A percentile compares a stretch with the other conserved stretches of the same genome.
Conservation (phyloP, 441 rosid species). For the Eutrema salsugineum region DNA sequence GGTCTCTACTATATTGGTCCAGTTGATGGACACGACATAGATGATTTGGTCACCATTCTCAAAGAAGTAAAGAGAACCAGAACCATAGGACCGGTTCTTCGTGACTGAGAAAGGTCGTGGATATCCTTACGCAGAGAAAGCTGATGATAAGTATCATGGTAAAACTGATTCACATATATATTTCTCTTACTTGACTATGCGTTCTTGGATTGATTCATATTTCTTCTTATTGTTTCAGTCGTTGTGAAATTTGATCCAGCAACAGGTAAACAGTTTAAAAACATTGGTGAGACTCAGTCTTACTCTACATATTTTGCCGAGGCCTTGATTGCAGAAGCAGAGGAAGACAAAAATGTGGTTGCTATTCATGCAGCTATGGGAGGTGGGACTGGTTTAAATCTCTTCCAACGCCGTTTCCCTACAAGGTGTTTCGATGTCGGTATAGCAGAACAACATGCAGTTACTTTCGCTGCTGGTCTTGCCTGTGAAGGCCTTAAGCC, state of each 20-base stretch:
- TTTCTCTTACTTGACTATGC: neutral
- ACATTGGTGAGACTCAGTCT: slow-evolving; percentile 48
- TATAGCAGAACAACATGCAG: slow-evolving; percentile 94
- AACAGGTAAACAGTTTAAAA: slow-evolving; percentile 83
- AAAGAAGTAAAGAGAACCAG: slow-evolving; percentile 75
- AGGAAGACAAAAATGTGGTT: slow-evolving; percentile 62
- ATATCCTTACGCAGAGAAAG: slow-evolving; percentile 82
- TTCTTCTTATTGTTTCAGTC: slow-evolving; percentile 41
- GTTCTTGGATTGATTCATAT: neutral
- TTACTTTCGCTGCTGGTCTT: slow-evolving; percentile 85
- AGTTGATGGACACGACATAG: slow-evolving; percentile 78
- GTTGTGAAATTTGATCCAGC: slow-evolving; percentile 82
- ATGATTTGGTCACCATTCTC: slow-evolving; percentile 69
- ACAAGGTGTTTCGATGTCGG: slow-evolving; percentile 79
- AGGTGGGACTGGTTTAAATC: slow-evolving; percentile 82
- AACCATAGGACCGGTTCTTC: slow-evolving; percentile 74
- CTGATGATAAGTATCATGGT: slow-evolving; percentile 89
- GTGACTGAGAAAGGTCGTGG: slow-evolving; percentile 93
- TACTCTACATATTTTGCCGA: slow-evolving; percentile 78
- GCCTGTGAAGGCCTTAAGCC: slow-evolving; percentile 89
- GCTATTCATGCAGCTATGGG: slow-evolving; percentile 97
- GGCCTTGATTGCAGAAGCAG: slow-evolving; percentile 86
- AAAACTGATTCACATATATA: neutral
- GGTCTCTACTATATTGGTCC: slow-evolving; percentile 88
- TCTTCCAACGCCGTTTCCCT: slow-evolving; percentile 71